Evolutionary conservation across 345 rosid species (phyloP), one percentile per base, ranked within the genome.

Genomic region (Fremontodendron californicum): DNA sequence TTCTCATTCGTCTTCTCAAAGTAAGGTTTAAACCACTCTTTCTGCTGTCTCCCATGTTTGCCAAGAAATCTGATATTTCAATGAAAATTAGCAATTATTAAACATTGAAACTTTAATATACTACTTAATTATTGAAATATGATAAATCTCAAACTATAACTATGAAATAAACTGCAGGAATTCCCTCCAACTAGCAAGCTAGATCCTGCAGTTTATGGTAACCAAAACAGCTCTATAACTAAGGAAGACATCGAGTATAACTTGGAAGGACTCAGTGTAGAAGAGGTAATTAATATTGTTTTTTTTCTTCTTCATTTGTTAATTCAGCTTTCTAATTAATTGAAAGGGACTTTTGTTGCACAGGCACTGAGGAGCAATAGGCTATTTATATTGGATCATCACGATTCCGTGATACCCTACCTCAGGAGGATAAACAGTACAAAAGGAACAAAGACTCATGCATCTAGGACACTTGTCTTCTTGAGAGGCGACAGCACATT

Each of bases 381-480:
- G 82, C 80, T 94, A 73, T 94, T 87, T 81, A 89, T 94, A 82
- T 62, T 94, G 46, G 92, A 94, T 84, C 96, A 94, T 78, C 90
- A 94, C 71, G 97, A 92, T 69, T 48, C 88, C 9, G 67, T 94
- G 70, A 92, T 91, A 90, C 93, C 96, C 13, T 90, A 85, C 63
- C 63, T 93, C 65, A 79, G 90, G 48, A 80, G 86, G 61, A 88
- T 94, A 69, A 94, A 90, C 84, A 77, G 80, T 3, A 73, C 81
- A 4, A 91, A 97, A 27, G 35, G 81, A 0, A 78, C 83, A n/a
- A 90, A 88, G 81, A 85, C 85, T 75, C 88, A 91, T 35, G 97
- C 97, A 70, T 80, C 90, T 1, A 87, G 98, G 25, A 94, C 98
- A 18, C 68, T 93, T 51, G 90, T 94, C 67, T 90, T 89, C 81